Percentiles rank a stretch among this genome's conserved stretches.
Conservation (phyloP, 176 grass and related monocot species). For the Lolium perenne region DNA sequence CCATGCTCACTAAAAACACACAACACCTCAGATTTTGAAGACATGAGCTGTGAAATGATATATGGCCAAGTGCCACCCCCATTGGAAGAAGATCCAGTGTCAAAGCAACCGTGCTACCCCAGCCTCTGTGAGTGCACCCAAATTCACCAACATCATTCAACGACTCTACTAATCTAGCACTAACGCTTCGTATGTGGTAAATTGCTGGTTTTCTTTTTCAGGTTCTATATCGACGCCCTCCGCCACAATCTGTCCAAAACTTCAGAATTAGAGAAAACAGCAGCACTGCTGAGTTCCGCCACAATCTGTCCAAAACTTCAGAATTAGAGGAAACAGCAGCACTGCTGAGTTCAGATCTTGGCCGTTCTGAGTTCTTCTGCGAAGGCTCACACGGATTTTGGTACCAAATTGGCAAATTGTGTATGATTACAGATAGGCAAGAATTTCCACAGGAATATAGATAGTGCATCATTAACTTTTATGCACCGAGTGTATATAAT, state of each 20-base stretch:
- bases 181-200: neutral
- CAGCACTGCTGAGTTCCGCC: neutral
- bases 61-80: constrained; percentile 85
- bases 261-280: constrained; percentile 44
- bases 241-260: constrained; percentile 72
- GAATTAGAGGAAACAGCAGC: constrained; percentile 18
- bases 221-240: constrained; percentile 78
- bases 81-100: constrained; percentile 78
- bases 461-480: constrained; percentile 14
- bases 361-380: neutral
- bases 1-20: neutral
- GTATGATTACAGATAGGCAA: neutral
- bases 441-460: constrained; percentile 15
- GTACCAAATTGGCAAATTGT: neutral
- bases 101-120: constrained; percentile 83
- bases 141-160: neutral
- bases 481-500: constrained; percentile 12
- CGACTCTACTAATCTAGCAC: neutral
- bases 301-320: constrained; percentile 80
- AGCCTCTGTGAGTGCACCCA: constrained; percentile 62
- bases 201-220: constrained; percentile 27
- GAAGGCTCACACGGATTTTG: neutral
- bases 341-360: neutral
- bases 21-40: constrained; percentile 76
- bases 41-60: constrained; percentile 98